Evolutionary conservation across 768 basidiomycete species (phyloP), one percentile per base, ranked within the genome.

Genomic region (Terana coerulea): DNA sequence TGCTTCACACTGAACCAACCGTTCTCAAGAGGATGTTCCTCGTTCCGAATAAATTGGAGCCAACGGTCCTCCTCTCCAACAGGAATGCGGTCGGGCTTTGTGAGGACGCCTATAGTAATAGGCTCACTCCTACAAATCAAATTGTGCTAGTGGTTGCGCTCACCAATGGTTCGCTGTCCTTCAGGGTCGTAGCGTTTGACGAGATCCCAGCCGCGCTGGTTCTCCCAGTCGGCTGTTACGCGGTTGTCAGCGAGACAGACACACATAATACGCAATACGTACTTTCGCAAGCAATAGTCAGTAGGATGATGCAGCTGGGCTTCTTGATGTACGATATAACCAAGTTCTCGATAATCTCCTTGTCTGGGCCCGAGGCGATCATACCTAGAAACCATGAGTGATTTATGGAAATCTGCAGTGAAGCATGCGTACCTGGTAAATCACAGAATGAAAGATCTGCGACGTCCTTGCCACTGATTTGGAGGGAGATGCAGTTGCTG

Each of bases 101-200:
- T 91, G 17, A 88, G 72, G 15, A 88, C 84, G 41, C 86, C 86
- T 86, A 15, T 14, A 3, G 30, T 9, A 34, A n/a, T 17, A n/a
- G 17, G 33, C n/a, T 34, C 33, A n/a, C 33, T 34, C 10, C n/a
- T 17, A 34, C n/a, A 34, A n/a, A 34, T 10, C 10, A 34, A n/a
- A 10, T 17, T 34, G 10, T 10, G 33, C 33, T 17, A 9, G 44
- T 26, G 1, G 5, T 29, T 9, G 26, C 8, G 59, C 75, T 12
- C 54, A 86, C 88, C 87, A 14, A 90, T 83, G 0, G 87, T 91
- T 3, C 86, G 74, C 44, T 73, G 75, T 0, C 88, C 86, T 1
- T 78, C 67, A 0, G 81, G 79, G 54, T 90, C 87, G 42, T 76
- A 67, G 12, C 68, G 44, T 58, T 81, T 83, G 0, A 85, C 80